These are phyloP conservation scores for Colletotrichum liaoningense DNA, from an alignment of 2,329 filamentous ascomycete species.

Conservation along the genomic window DNA sequence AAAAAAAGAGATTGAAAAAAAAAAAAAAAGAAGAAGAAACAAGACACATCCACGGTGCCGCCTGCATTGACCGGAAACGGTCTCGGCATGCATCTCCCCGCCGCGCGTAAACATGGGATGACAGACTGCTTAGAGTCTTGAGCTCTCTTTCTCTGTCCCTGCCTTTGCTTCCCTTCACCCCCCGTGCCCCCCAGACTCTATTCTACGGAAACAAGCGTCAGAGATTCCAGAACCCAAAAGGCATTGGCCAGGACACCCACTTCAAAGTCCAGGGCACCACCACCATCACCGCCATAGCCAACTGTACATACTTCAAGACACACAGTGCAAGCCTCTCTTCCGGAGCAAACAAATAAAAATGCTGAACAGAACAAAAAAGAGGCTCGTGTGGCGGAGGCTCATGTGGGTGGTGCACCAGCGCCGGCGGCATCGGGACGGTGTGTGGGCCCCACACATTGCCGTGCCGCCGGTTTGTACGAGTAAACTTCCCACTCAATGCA, in stretches of 20 bases:
- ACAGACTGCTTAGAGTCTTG: slow-evolving; percentile 8
- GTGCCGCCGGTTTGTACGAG: neutral
- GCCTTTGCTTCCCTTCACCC: too few relatives aligned
- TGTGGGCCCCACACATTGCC: neutral
- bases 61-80: slow-evolving; percentile 14
- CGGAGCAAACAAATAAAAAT: neutral
- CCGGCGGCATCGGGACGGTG: neutral
- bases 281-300: too few relatives aligned
- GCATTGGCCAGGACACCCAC: neutral
- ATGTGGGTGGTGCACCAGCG: neutral
- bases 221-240: slow-evolving; percentile 2
- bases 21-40: too few relatives aligned
- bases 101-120: slow-evolving; percentile 23
- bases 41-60: neutral
- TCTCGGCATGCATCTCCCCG: slow-evolving; percentile 11
- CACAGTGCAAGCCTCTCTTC: neutral
- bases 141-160: neutral
- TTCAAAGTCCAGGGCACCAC: neutral
- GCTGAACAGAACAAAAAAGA: neutral
- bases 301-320: neutral
- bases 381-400: neutral
- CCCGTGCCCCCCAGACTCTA: neutral
- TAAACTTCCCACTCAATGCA: neutral
- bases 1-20: neutral
- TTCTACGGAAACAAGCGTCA: neutral